Evolutionary conservation across 768 basidiomycete species (phyloP).

Genomic region (Termitomyces sp.): DNA sequence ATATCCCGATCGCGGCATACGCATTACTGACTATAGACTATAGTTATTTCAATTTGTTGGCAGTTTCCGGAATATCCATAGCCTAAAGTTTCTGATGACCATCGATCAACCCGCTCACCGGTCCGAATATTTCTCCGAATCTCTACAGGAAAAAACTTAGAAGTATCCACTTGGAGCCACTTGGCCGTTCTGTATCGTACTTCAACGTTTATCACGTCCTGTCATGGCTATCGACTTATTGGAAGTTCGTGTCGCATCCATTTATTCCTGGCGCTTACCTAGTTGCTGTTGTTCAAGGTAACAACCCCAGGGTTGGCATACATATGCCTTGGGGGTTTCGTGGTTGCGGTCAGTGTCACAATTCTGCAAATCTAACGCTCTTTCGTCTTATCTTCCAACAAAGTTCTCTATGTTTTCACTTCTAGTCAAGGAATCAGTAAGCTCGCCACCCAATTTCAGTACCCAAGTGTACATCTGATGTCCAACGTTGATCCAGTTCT

Average conservation of each 20-base stretch:
- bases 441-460: conserved; percentile 1
- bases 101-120: no score
- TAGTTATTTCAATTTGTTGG: no score
- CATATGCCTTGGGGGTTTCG: conserved; percentile 55
- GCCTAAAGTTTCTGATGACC: no score
- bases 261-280: conserved; percentile 13
- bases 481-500: conserved; percentile 44
- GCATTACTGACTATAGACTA: no score
- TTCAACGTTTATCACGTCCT: not conserved
- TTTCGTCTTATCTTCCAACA: not conserved
- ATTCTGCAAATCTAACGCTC: conserved; percentile 10
- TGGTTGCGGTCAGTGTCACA: conserved; percentile 13
- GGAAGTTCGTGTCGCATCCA: conserved; percentile 27
- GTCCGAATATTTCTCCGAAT: no score
- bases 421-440: conserved; percentile 76
- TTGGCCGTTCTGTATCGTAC: no score
- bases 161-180: no score
- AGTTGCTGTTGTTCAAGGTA: conserved; percentile 37
- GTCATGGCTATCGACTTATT: conserved; percentile 17
- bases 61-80: no score
- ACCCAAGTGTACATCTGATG: not conserved
- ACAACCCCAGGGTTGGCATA: conserved; percentile 54
- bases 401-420: conserved; percentile 86
- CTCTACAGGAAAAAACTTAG: no score
- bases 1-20: no score